phyloP scores from a whole-genome alignment of 1,284 basidiomycete genomes.

The Mixia osmundae region DNA sequence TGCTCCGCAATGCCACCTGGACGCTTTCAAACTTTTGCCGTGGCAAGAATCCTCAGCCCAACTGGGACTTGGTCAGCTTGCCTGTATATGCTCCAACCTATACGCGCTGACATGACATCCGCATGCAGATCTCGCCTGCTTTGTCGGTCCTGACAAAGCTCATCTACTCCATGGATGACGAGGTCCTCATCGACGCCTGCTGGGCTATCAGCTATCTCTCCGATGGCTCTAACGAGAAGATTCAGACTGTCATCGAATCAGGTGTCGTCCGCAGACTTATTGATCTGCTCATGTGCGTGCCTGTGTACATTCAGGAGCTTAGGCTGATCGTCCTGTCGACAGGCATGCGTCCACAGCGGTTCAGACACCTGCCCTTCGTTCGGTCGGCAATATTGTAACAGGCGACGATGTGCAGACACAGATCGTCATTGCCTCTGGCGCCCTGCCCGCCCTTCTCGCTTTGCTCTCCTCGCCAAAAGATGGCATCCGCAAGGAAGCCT shows the following conservation, averaged over 20 bases:
- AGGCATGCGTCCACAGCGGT: conserved; percentile 81
- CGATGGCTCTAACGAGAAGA: conserved; percentile 98
- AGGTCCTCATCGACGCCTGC: conserved; percentile 97
- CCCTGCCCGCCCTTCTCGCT: conserved; percentile 73
- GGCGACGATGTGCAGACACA: conserved; percentile 97
- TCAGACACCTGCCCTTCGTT: conserved; percentile 93
- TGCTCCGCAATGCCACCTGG: conserved; percentile 95
- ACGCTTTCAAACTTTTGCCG: conserved; percentile 94
- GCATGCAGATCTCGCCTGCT: conserved; percentile 72
- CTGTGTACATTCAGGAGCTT: not conserved
- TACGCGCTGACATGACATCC: not conserved
- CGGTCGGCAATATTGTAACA: conserved; percentile 96
- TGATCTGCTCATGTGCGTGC: conserved; percentile 57
- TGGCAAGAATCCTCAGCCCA: conserved; percentile 84
- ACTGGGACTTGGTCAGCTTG: conserved; percentile 59
- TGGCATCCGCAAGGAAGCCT: conserved; percentile 79
- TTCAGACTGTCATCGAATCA: conserved; percentile 96
- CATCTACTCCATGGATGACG: conserved; percentile 97
- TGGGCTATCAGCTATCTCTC: conserved; percentile 99
- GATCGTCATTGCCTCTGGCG: conserved; percentile 89
- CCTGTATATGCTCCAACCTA: conserved; percentile 4
- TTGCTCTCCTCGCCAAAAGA: conserved; percentile 88
- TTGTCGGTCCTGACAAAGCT: conserved; percentile 88
- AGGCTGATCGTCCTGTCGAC: not conserved
- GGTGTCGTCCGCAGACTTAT: conserved; percentile 94